Percentiles rank a stretch among this genome's conserved stretches.
Evolutionary conservation across 169 alveolate genomes (phyloP).

Genomic region (Plasmodium fragile): DNA sequence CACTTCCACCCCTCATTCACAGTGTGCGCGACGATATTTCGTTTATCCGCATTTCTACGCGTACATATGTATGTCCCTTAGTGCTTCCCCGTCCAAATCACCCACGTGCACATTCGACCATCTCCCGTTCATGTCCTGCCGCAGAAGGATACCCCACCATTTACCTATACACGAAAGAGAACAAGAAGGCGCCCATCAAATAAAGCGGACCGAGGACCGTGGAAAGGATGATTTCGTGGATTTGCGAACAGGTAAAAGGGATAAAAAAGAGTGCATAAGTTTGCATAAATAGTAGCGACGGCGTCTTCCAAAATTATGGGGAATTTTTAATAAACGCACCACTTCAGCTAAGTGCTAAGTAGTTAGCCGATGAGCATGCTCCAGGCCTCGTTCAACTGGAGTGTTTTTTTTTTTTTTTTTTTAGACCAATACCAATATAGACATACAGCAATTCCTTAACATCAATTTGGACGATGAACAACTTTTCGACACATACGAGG

Average conservation of each 20-base stretch:
- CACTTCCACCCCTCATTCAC: not conserved
- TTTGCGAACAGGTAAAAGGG: conserved; percentile 43
- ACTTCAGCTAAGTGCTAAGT: not conserved
- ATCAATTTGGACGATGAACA: conserved; percentile 69
- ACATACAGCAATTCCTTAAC: conserved; percentile 39
- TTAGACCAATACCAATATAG: conserved; percentile 58
- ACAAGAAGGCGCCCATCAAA: conserved; percentile 34
- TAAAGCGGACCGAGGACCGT: conserved; percentile 48
- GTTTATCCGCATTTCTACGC: not conserved
- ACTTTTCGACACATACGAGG: conserved; percentile 75
- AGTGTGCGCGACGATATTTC: not conserved
- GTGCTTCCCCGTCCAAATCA: not conserved
- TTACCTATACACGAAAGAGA: conserved; percentile 50
- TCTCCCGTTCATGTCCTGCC: not conserved
- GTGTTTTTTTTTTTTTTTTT: conserved; percentile 15
- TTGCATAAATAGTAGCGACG: not conserved
- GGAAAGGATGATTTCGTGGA: conserved; percentile 41
- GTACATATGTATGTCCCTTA: not conserved
- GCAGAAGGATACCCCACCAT: conserved; percentile 81
- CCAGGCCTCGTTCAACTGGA: not conserved
- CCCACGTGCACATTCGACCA: not conserved
- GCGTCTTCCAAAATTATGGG: not conserved
- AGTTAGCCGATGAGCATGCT: not conserved
- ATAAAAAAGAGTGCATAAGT: not conserved
- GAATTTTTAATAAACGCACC: not conserved